These are phyloP conservation scores for Hyphodiscus sp. DNA, from an alignment of 2,329 filamentous ascomycete species.

Conservation along the genomic window DNA sequence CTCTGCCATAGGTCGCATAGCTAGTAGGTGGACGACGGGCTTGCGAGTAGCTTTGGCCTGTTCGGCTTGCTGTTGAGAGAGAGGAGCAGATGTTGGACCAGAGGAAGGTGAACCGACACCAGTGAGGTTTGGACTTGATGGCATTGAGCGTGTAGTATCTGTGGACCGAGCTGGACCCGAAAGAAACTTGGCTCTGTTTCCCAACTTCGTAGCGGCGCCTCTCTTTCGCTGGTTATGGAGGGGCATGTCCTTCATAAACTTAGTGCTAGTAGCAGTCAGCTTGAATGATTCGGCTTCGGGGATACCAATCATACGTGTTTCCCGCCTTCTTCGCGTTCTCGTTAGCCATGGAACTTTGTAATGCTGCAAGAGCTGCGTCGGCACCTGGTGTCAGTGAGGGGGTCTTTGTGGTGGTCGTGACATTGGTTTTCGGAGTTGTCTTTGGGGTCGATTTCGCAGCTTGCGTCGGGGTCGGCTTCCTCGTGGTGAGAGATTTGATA, in stretches of 20 bases:
- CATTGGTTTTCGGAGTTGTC: background rate
- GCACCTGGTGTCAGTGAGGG: slow-evolving; percentile 35
- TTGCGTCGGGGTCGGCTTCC: slow-evolving; percentile 2
- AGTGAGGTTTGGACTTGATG: slow-evolving; percentile 50
- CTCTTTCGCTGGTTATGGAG: slow-evolving; percentile 18
- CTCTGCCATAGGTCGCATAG: slow-evolving; percentile 45
- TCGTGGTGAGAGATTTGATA: background rate
- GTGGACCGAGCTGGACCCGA: slow-evolving; percentile 7
- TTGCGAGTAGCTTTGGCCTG: slow-evolving; percentile 46
- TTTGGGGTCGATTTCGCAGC: slow-evolving; percentile 2
- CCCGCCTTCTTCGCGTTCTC: slow-evolving; percentile 39
- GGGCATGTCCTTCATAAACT: slow-evolving; percentile 31
- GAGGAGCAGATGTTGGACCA: slow-evolving; percentile 42
- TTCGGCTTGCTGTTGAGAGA: slow-evolving; percentile 46
- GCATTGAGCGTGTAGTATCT: slow-evolving; percentile 34
- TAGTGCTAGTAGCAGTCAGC: slow-evolving; percentile 34
- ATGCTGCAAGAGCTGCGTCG: slow-evolving; percentile 44
- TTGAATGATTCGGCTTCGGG: slow-evolving; percentile 10
- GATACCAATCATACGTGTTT: slow-evolving; percentile 34
- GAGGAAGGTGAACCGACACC: slow-evolving; percentile 48
- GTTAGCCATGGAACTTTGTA: slow-evolving; percentile 40
- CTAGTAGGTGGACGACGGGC: slow-evolving; percentile 55
- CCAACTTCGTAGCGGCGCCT: slow-evolving; percentile 13
- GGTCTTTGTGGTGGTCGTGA: slow-evolving; percentile 23
- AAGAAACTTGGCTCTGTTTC: slow-evolving; percentile 24